Conservation (phyloP, 768 basidiomycete genomes). For the Cantharellus cinnabarinus region DNA sequence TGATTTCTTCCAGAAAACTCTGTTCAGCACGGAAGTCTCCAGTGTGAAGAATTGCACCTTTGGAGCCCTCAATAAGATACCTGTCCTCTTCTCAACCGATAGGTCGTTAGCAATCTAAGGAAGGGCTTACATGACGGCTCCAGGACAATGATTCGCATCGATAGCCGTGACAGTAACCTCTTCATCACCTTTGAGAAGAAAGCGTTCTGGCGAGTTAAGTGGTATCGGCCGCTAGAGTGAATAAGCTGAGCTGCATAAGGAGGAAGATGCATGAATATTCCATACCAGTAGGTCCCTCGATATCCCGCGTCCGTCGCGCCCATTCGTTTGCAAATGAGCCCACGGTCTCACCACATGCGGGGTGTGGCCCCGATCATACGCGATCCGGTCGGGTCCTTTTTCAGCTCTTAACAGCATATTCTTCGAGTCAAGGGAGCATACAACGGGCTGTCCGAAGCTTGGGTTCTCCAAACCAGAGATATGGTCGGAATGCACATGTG, state of each 20-base stretch:
- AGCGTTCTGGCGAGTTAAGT: slow-evolving; percentile 39
- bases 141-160: slow-evolving; percentile 91
- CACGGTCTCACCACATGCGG: slow-evolving; percentile 38
- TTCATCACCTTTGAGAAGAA: slow-evolving; percentile 36
- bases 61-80: slow-evolving; percentile 60
- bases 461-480: slow-evolving; percentile 53
- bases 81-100: slow-evolving; percentile 19
- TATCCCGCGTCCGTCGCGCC: slow-evolving; percentile 26
- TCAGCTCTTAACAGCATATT: slow-evolving; percentile 69
- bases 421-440: slow-evolving; percentile 72
- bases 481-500: slow-evolving; percentile 84
- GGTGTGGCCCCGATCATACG: slow-evolving; percentile 31
- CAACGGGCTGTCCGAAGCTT: slow-evolving; percentile 48
- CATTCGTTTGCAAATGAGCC: slow-evolving; percentile 42
- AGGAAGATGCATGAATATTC: slow-evolving; percentile 6
- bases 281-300: slow-evolving; percentile 48
- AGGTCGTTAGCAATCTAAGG: neutral
- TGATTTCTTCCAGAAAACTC: slow-evolving; percentile 49
- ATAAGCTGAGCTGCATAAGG: neutral
- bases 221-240: slow-evolving; percentile 31
- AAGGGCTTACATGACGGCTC: slow-evolving; percentile 56
- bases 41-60: slow-evolving; percentile 66
- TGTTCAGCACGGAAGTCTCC: slow-evolving; percentile 85
- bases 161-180: slow-evolving; percentile 55
- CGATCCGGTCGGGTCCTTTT: slow-evolving; percentile 39